phyloP scores from a whole-genome alignment of 495 filamentous ascomycete species.

The Collariella sp. region DNA sequence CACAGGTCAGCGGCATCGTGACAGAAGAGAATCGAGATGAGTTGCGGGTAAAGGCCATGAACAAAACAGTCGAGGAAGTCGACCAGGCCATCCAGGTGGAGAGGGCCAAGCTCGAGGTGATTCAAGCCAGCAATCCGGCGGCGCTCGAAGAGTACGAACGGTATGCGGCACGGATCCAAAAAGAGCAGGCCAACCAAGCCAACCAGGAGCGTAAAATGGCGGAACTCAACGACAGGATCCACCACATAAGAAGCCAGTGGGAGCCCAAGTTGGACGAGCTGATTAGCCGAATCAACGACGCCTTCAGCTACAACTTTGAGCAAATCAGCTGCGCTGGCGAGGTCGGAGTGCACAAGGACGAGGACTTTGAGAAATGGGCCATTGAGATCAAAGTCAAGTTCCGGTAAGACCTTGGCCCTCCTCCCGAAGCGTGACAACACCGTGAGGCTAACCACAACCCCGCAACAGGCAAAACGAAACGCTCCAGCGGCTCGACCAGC shows the following conservation, averaged over 20 bases:
- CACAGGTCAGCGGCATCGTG: slow-evolving; percentile 11
- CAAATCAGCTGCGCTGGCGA: slow-evolving; percentile 95
- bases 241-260: slow-evolving; percentile 53
- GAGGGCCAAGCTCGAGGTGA: slow-evolving; percentile 63
- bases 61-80: slow-evolving; percentile 52
- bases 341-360: slow-evolving; percentile 70
- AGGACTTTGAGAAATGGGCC: slow-evolving; percentile 87
- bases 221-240: slow-evolving; percentile 47
- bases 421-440: neutral
- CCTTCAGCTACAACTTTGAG: slow-evolving; percentile 82
- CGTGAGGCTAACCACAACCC: neutral
- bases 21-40: slow-evolving; percentile 23
- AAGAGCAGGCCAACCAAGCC: slow-evolving; percentile 32
- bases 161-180: slow-evolving; percentile 47
- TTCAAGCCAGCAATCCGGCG: slow-evolving; percentile 68
- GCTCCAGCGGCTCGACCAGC: slow-evolving; percentile 74
- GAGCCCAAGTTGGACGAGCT: slow-evolving; percentile 77
- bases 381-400: slow-evolving; percentile 94
- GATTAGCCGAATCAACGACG: slow-evolving; percentile 71
- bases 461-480: slow-evolving; percentile 65
- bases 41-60: slow-evolving; percentile 28
- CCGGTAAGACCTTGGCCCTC: slow-evolving; percentile 44
- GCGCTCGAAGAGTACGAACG: slow-evolving; percentile 73
- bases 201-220: slow-evolving; percentile 44
- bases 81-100: slow-evolving; percentile 67